A percentile compares a stretch with the other conserved stretches of the same genome.
Evolutionary conservation across 441 rosid species (phyloP).

Genomic region (Corymbia citriodora): DNA sequence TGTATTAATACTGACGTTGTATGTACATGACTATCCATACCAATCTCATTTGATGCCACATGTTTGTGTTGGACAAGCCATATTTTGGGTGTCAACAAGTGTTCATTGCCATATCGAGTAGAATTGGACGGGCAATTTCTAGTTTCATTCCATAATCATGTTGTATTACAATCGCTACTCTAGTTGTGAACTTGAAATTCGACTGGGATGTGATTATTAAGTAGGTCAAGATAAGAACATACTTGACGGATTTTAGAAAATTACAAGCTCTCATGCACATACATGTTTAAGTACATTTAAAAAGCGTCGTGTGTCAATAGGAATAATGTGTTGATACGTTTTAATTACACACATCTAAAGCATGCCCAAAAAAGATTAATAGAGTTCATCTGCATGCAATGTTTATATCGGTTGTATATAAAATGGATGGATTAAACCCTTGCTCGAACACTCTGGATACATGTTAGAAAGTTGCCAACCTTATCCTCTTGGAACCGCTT

Average conservation of each 20-base stretch:
- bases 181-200: background rate
- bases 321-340: background rate
- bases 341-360: background rate
- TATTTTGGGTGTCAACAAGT: too few relatives aligned
- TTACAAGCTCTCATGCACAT: background rate
- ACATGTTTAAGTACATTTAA: background rate
- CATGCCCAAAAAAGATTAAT: background rate
- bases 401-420: background rate
- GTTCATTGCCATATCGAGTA: background rate
- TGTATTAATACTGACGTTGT: too few relatives aligned
- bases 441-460: fast-evolving
- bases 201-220: background rate
- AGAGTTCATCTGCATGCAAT: background rate
- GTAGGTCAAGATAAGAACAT: background rate
- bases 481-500: background rate
- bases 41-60: too few relatives aligned
- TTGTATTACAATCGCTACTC: background rate
- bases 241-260: background rate
- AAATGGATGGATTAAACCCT: background rate
- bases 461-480: background rate
- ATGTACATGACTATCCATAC: too few relatives aligned
- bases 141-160: background rate
- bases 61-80: too few relatives aligned
- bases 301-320: background rate
- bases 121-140: background rate